Evolutionary conservation across 169 alveolate genomes (phyloP).

Genomic region (Cryptosporidium andersoni): DNA sequence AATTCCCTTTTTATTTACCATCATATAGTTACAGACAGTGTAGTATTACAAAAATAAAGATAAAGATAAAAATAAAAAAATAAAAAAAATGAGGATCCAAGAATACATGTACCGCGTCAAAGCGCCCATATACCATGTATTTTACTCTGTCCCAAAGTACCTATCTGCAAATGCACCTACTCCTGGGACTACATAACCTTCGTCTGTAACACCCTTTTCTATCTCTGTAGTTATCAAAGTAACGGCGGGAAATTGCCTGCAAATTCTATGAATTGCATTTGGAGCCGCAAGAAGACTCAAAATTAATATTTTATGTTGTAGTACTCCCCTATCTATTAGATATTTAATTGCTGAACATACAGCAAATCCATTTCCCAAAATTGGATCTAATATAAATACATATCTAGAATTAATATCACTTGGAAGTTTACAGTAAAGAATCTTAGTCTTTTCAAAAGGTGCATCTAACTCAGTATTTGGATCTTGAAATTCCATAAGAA

Average conservation of each 20-base stretch:
- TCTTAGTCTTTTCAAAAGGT: constrained; percentile 43
- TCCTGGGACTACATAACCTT: constrained; percentile 70
- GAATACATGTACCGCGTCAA: background rate
- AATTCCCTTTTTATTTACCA: no score
- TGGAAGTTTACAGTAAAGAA: constrained; percentile 67
- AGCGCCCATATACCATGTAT: background rate
- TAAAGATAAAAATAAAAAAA: background rate
- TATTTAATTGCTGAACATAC: constrained; percentile 54
- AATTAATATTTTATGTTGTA: constrained; percentile 39
- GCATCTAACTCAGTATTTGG: constrained; percentile 69
- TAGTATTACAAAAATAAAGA: background rate
- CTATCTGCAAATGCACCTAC: constrained; percentile 72
- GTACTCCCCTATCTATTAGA: constrained; percentile 49
- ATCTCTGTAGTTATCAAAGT: constrained; percentile 71
- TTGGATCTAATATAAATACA: constrained; percentile 70
- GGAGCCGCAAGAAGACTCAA: constrained; percentile 68
- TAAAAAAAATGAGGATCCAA: background rate
- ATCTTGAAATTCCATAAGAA: constrained; percentile 50
- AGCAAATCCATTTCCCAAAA: constrained; percentile 66
- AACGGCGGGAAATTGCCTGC: constrained; percentile 60
- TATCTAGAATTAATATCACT: constrained; percentile 52
- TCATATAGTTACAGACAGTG: background rate
- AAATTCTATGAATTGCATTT: constrained; percentile 62
- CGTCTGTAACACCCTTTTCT: constrained; percentile 33
- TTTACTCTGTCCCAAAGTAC: constrained; percentile 70